A percentile compares a stretch with the other conserved stretches of the same genome.
These are phyloP conservation scores for Aspergillus kassunensis DNA, from an alignment of 495 filamentous ascomycete species.

Conservation along the genomic window DNA sequence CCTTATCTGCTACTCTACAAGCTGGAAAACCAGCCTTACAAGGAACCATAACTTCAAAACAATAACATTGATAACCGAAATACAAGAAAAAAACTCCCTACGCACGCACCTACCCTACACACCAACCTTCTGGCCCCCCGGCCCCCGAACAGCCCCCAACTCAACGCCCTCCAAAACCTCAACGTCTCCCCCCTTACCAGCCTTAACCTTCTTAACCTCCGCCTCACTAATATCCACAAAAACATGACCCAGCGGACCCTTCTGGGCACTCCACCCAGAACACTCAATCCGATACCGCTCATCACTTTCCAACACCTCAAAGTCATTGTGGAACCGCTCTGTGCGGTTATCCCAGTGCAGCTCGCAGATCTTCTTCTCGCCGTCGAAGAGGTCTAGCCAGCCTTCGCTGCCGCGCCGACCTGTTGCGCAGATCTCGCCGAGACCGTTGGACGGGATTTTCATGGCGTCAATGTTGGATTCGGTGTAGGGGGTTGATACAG, in stretches of 20 bases:
- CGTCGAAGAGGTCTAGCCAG: conserved; percentile 36
- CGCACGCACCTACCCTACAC: too few relatives aligned
- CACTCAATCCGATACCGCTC: conserved; percentile 32
- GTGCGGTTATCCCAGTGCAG: conserved; percentile 40
- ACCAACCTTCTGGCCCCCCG: too few relatives aligned
- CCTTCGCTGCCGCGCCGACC: conserved; percentile 38
- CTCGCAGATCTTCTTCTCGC: conserved; percentile 37
- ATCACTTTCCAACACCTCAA: conserved; percentile 30
- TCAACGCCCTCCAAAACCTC: not conserved
- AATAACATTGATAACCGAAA: too few relatives aligned
- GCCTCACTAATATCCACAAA: conserved; percentile 29
- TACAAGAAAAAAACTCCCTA: too few relatives aligned
- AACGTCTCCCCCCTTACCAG: not conserved
- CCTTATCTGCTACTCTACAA: too few relatives aligned
- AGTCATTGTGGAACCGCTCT: conserved; percentile 22
- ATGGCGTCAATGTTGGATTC: conserved; percentile 35
- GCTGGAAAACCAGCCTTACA: too few relatives aligned
- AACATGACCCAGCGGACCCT: conserved; percentile 37
- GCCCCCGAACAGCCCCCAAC: not conserved
- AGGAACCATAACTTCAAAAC: too few relatives aligned
- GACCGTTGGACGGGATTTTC: conserved; percentile 26
- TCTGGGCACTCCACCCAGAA: conserved; percentile 35
- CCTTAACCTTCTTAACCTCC: conserved; percentile 22
- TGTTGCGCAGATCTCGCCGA: conserved; percentile 35
- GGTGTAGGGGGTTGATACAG: conserved; percentile 21